Evolutionary conservation across 164 flowering plant species (phyloP), one percentile per base, ranked within the genome.

Genomic region (Litsea cubeba): DNA sequence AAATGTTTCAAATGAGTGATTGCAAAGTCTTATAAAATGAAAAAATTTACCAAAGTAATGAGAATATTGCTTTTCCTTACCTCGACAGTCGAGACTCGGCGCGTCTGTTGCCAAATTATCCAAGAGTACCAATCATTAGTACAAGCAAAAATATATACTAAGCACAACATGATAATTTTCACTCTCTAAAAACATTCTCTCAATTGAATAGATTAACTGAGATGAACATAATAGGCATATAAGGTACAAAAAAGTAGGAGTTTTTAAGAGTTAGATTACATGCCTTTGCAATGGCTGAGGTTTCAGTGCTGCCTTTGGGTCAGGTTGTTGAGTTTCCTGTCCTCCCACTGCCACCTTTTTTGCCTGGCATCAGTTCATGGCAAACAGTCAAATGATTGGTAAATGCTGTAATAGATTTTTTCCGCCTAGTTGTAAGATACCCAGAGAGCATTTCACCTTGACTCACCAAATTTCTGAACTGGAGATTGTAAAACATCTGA

Each of bases 401-500:
- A 5, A 35, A 15, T 18, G 23, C 28, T n/a, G 24, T 70, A 46
- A n/a, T 70, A 5, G n/a, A 14, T 22, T 70, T 70, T 70, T n/a
- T 50, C 2, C 40, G 3, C 26, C n/a, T 18, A 22, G 20, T 72
- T 30, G n/a, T 32, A n/a, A 18, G 6, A 2, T 54, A 46, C 50
- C n/a, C 26, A 66, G 18, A 71, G 24, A 50, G 3, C 30, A 49
- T 18, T 12, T 26, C 51, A 10, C 0, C 14, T 50, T 5, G 65
- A 80, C 87, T 79, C 75, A 96, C 99, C 92, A 91, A 77, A 69
- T 81, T 87, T 68, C 89, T 90, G 81, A 90, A 89, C 50, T 85
- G 91, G 50, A 92, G 91, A 81, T 79, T 89, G 83, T 92, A 92
- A 57, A 96, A 83, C 87, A 90, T 76, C 62, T 94, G 88, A 58